These are phyloP conservation scores for Silybum marianum DNA, from an alignment of 129 eudicot genomes.

Conservation along the genomic window DNA sequence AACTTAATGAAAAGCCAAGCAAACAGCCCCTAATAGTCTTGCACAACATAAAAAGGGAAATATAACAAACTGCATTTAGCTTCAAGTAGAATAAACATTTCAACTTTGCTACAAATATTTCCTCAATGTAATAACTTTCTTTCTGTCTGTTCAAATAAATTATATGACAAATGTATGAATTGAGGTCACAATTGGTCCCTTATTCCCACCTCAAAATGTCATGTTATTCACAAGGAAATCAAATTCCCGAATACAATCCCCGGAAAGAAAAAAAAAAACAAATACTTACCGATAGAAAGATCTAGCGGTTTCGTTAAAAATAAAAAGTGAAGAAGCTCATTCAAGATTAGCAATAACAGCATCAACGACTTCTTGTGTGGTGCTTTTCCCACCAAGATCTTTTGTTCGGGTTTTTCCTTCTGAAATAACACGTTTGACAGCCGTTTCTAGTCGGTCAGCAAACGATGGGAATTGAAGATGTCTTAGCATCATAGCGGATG, in stretches of 20 bases:
- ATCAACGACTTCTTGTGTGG: conserved; percentile 88
- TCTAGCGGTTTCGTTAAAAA: neutral
- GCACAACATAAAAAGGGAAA: neutral
- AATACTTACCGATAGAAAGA: conserved; percentile 1
- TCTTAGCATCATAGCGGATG: conserved; percentile 96
- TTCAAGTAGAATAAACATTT: neutral
- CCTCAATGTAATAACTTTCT: neutral
- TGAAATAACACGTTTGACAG: conserved; percentile 68
- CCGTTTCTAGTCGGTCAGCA: conserved; percentile 88
- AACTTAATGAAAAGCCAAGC: too few species aligned
- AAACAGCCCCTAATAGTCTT: too few species aligned
- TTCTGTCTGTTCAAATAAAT: conserved; percentile 1
- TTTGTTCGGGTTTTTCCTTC: conserved; percentile 73
- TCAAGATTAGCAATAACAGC: conserved; percentile 83
- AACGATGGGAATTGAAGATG: conserved; percentile 94
- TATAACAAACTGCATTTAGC: neutral
- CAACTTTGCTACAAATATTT: conserved; percentile 14
- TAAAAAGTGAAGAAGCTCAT: conserved; percentile 20
- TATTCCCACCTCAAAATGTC: conserved; percentile 30
- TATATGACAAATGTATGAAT: neutral
- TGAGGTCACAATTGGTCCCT: conserved; percentile 17
- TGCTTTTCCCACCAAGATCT: conserved; percentile 86
- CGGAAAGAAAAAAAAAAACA: neutral
- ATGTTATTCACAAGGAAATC: conserved; percentile 39
- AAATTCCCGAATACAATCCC: conserved; percentile 17